These are phyloP conservation scores for Suhomyces coccinellae DNA, from an alignment of 1,139 yeast genomes.

Conservation along the genomic window DNA sequence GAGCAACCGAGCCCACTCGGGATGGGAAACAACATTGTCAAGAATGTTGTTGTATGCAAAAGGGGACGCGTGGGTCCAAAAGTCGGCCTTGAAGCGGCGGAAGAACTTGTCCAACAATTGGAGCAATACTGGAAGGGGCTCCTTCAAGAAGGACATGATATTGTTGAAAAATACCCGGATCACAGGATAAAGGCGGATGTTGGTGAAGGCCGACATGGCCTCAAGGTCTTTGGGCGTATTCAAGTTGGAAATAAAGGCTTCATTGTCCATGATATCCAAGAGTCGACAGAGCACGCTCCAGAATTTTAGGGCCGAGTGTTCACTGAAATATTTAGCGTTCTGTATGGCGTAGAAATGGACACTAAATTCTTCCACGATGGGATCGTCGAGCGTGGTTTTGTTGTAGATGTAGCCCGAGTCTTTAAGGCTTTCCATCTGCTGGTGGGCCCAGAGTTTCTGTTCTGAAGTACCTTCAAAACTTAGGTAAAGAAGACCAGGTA, in stretches of 20 bases:
- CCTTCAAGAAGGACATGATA: constrained; percentile 48
- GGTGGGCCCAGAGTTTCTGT: constrained; percentile 48
- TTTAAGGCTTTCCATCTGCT: constrained; percentile 7
- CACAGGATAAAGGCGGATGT: constrained; percentile 46
- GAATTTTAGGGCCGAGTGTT: constrained; percentile 45
- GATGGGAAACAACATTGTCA: constrained; percentile 51
- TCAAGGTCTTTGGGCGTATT: constrained; percentile 47
- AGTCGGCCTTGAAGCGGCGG: constrained; percentile 34
- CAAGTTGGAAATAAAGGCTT: constrained; percentile 40
- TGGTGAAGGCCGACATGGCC: constrained; percentile 36
- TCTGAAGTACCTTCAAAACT: constrained; percentile 52
- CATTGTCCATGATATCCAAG: constrained; percentile 38
- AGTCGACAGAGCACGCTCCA: constrained; percentile 53
- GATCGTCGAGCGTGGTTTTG: constrained; percentile 26
- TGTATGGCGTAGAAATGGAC: constrained; percentile 54
- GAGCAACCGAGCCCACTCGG: constrained; percentile 29
- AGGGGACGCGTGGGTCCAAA: constrained; percentile 57
- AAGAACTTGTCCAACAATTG: constrained; percentile 47
- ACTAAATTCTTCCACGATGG: constrained; percentile 55
- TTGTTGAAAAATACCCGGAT: constrained; percentile 49
- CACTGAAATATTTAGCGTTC: constrained; percentile 47
- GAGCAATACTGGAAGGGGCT: constrained; percentile 57
- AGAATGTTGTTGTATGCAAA: constrained; percentile 52
- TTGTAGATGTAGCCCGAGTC: not conserved
- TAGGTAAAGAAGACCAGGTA: constrained; percentile 53